Base-by-base conservation (phyloP, 495 filamentous ascomycete species). In the Acidiella bohemica region DNA sequence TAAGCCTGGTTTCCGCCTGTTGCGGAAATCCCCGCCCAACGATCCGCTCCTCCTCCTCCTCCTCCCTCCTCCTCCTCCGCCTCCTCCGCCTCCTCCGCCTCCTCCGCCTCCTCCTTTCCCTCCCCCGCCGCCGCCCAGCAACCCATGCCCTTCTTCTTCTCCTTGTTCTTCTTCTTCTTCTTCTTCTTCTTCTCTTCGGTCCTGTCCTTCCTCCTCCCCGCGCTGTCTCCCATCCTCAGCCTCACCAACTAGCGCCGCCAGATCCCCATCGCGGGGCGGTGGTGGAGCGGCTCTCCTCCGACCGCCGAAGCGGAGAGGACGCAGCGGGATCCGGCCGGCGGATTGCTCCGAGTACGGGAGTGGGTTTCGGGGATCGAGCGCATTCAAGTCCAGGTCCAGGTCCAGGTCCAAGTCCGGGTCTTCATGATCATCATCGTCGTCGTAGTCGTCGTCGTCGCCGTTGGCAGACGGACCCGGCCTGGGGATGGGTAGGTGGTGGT, bases 401-500 rank as follows among this genome's bases (percentile, higher is more conserved):
- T 61, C 59, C n/a, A n/a, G n/a, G n/a, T 55, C 22, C 8, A 56
- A 42, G 39, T 57, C 49, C 14, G 57, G 46, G 27, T 63, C 61
- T 39, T 58, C 44, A 26, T 61, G 58, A 28, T 50, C 41, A 51
- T 63, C 59, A 36, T 53, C 53, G 25, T 50, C 39, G 34, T 41
- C 29, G 40, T 30, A 23, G 36, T 17, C 42, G 21, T 36, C 46
- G 41, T 59, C 48, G 34, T 53, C 42, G n/a, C 37, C 43, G 14
- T 47, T 35, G 23, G 39, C 12, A 3, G 11, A n/a, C n/a, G n/a
- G n/a, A n/a, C n/a, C n/a, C n/a, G n/a, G n/a, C n/a, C n/a, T n/a
- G n/a, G n/a, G n/a, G n/a, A n/a, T n/a, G n/a, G n/a, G n/a, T n/a
- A n/a, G n/a, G n/a, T n/a, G n/a, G n/a, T n/a, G n/a, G n/a, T n/a